Conservation (phyloP, 2,329 filamentous ascomycete genomes). For the Cryoendolithus antarcticus region DNA sequence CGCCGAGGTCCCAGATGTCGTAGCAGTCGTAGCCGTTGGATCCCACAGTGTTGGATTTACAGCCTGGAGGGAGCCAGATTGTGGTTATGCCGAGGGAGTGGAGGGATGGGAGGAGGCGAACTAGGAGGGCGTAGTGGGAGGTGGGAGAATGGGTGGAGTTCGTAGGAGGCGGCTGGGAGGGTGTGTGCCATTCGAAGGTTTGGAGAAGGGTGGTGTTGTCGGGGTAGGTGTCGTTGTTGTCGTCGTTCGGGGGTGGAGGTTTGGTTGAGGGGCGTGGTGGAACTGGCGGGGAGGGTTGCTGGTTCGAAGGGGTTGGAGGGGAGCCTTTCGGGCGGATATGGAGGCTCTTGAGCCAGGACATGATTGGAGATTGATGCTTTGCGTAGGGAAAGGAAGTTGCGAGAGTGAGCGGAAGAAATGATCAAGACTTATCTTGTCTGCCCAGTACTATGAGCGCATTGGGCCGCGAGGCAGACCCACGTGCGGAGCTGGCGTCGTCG, state of each 20-base stretch:
- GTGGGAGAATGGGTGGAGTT: constrained; percentile 31
- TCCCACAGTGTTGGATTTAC: constrained; percentile 49
- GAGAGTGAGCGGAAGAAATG: too few relatives aligned
- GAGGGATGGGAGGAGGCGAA: constrained; percentile 15
- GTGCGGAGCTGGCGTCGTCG: too few relatives aligned
- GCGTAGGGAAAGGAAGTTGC: too few relatives aligned
- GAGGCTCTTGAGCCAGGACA: background rate
- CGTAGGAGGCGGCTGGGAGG: constrained; percentile 25
- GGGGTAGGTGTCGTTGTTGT: constrained; percentile 8
- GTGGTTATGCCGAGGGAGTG: constrained; percentile 45
- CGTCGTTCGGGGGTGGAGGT: background rate
- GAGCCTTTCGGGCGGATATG: too few relatives aligned
- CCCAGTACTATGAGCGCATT: too few relatives aligned
- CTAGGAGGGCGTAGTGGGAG: constrained; percentile 23
- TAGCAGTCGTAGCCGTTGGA: constrained; percentile 57
- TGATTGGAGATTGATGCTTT: background rate
- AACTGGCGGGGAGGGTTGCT: too few relatives aligned
- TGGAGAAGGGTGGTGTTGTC: constrained; percentile 47
- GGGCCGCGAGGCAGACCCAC: too few relatives aligned
- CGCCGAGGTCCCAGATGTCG: constrained; percentile 54
- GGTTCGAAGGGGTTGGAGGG: too few relatives aligned
- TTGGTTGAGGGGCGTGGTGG: too few relatives aligned
- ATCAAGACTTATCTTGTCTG: too few relatives aligned
- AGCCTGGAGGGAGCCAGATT: constrained; percentile 58
- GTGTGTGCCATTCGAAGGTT: constrained; percentile 61